These are phyloP conservation scores for Saussurea involucrata DNA, from an alignment of 129 eudicot genomes.

Conservation along the genomic window DNA sequence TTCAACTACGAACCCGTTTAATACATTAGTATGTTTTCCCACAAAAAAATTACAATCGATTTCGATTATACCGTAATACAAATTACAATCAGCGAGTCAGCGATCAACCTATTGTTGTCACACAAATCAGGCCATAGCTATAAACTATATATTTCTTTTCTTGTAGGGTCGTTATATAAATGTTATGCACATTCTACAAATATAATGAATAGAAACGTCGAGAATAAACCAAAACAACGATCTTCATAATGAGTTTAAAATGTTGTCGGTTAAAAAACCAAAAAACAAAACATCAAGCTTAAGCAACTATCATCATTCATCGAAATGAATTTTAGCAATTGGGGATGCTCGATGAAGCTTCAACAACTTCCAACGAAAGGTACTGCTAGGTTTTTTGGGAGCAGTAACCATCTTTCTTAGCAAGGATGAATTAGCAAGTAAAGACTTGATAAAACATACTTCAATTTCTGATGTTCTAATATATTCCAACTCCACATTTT, in stretches of 20 bases:
- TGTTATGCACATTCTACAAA: background rate
- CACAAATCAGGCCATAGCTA: too few species aligned
- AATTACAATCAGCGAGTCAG: too few species aligned
- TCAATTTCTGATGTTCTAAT: background rate
- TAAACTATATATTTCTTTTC: background rate
- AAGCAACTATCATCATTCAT: background rate
- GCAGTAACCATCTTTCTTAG: background rate
- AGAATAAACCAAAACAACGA: background rate
- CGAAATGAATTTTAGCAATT: background rate
- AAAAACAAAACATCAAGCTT: background rate
- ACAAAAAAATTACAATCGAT: too few species aligned
- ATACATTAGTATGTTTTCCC: too few species aligned
- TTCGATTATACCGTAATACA: too few species aligned
- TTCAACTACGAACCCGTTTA: too few species aligned
- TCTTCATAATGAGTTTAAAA: background rate
- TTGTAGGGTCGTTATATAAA: background rate
- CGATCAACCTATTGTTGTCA: too few species aligned
- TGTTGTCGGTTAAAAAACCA: background rate
- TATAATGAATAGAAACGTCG: background rate
- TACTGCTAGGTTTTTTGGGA: background rate
- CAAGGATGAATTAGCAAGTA: slow-evolving; percentile 5
- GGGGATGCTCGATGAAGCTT: slow-evolving; percentile 3
- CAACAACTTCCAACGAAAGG: background rate
- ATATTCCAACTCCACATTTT: background rate
- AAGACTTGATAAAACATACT: slow-evolving; percentile 1